Evolutionary conservation across 192 early-diverging fungal genomes (phyloP).

Genomic region (Podila minutissima): DNA sequence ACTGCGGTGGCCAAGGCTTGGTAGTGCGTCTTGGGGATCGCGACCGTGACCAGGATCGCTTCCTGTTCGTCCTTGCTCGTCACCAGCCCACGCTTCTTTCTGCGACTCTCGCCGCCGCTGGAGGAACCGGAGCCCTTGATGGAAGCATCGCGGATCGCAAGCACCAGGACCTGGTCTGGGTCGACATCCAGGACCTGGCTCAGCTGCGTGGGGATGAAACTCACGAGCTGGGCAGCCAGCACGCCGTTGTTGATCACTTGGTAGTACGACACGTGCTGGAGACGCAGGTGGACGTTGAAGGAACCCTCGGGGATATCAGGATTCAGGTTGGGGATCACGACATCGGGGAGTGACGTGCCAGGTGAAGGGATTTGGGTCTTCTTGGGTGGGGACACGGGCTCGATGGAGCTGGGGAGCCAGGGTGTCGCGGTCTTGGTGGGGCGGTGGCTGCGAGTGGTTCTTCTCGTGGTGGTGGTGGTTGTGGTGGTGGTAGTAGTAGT

Average conservation of each 20-base stretch:
- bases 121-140: not conserved
- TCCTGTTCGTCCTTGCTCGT: slow-evolving; percentile 19
- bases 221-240: slow-evolving; percentile 40
- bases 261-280: slow-evolving; percentile 44
- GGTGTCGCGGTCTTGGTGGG: slow-evolving; percentile 35
- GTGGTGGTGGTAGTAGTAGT: slow-evolving; percentile 15
- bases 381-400: slow-evolving; percentile 29
- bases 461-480: slow-evolving; percentile 1
- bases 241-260: slow-evolving; percentile 47
- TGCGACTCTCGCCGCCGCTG: not conserved
- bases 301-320: slow-evolving; percentile 27
- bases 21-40: slow-evolving; percentile 27
- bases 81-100: slow-evolving; percentile 20
- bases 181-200: slow-evolving; percentile 16
- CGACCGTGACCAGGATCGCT: slow-evolving; percentile 24
- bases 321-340: slow-evolving; percentile 30
- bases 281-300: slow-evolving; percentile 33
- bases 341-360: slow-evolving; percentile 44
- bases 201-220: slow-evolving; percentile 37
- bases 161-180: slow-evolving; percentile 8
- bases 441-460: not conserved
- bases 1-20: slow-evolving; percentile 9
- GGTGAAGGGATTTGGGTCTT: slow-evolving; percentile 19
- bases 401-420: slow-evolving; percentile 40
- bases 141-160: slow-evolving; percentile 31